These are phyloP conservation scores for Leccinum griseonigrum DNA, from an alignment of 1,284 basidiomycete genomes.

Conservation along the genomic window DNA sequence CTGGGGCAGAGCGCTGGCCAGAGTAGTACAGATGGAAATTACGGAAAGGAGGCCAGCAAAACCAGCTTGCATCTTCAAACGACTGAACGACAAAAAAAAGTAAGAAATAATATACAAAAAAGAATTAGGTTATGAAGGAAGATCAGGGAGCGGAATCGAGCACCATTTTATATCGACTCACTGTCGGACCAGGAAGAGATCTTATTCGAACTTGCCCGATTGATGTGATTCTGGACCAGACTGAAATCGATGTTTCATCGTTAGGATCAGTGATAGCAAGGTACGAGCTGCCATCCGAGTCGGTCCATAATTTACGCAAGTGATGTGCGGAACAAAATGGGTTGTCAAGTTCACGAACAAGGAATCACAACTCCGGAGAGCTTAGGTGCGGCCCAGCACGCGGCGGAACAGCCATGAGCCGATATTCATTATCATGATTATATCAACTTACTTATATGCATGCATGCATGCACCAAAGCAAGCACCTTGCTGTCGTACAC, in stretches of 20 bases:
- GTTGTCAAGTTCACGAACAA: too few relatives aligned
- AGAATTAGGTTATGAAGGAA: not conserved
- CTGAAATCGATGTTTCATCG: not conserved
- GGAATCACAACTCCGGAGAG: too few relatives aligned
- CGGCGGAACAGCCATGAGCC: too few relatives aligned
- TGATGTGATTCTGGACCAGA: not conserved
- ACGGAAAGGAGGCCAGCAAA: conserved; percentile 7
- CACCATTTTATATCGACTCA: conserved; percentile 8
- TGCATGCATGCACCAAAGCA: not conserved
- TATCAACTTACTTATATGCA: not conserved
- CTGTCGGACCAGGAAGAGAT: not conserved
- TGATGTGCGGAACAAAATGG: not conserved
- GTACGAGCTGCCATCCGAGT: not conserved
- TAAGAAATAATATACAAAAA: not conserved
- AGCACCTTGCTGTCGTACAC: not conserved
- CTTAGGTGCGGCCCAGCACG: too few relatives aligned
- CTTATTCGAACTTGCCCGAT: not conserved
- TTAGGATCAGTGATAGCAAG: not conserved
- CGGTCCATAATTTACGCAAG: not conserved
- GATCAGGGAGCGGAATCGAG: not conserved
- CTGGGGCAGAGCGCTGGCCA: not conserved
- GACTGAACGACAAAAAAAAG: not conserved
- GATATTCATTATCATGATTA: not conserved
- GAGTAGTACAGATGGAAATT: conserved; percentile 1
- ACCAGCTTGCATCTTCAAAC: conserved; percentile 5